These are phyloP conservation scores for Cicer bijugum DNA, from an alignment of 306 rosid species.

Conservation along the genomic window DNA sequence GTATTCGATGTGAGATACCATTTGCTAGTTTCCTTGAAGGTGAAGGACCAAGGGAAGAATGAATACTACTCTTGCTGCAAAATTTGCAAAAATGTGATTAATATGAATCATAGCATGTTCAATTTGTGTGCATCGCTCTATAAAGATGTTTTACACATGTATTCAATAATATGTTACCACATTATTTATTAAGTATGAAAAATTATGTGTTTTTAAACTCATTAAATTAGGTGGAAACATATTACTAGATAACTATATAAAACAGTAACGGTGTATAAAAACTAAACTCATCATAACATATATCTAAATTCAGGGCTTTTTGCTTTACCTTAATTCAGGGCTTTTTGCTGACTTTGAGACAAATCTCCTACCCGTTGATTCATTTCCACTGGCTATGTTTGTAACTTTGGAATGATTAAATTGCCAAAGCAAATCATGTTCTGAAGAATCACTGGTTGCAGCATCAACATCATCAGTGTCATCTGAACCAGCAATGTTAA, in stretches of 20 bases:
- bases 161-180: background rate
- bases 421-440: constrained; percentile 94
- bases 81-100: constrained; percentile 34
- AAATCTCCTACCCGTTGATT: constrained; percentile 57
- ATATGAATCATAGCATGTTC: constrained; percentile 15
- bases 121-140: background rate
- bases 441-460: constrained; percentile 94
- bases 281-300: background rate
- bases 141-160: background rate
- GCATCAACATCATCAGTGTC: constrained; percentile 85
- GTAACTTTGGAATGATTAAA: constrained; percentile 71
- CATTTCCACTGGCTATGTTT: constrained; percentile 58
- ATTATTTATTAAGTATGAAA: background rate
- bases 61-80: constrained; percentile 61
- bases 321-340: constrained; percentile 75
- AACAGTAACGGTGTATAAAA: background rate
- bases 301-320: constrained; percentile 1
- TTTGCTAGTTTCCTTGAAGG: constrained; percentile 77
- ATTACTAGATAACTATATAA: too few species aligned
- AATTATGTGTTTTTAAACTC: background rate
- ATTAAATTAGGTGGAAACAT: too few species aligned
- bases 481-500: constrained; percentile 66
- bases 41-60: constrained; percentile 71
- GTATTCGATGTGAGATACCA: constrained; percentile 59
- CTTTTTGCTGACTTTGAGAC: constrained; percentile 58